Evolutionary conservation across 371 early-diverging fungal genomes (phyloP).

Genomic region (Dinochytrium kinnereticum): DNA sequence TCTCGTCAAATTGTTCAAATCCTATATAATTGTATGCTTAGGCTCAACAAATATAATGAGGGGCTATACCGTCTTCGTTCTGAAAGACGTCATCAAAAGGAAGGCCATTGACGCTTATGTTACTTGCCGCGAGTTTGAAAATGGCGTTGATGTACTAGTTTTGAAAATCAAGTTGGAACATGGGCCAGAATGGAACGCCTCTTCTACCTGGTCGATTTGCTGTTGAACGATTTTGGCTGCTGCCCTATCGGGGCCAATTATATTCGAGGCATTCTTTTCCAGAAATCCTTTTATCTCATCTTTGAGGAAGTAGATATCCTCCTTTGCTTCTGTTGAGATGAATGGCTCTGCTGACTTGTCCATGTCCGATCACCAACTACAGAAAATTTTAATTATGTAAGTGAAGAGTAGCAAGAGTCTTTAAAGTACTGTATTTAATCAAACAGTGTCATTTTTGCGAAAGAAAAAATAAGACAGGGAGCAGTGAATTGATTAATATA

Average conservation of each 20-base stretch:
- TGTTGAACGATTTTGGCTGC: neutral
- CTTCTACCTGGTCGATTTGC: neutral
- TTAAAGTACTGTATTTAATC: too few relatives aligned
- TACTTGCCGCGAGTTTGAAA: neutral
- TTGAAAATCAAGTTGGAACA: neutral
- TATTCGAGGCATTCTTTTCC: neutral
- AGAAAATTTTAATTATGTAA: too few relatives aligned
- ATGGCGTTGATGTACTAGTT: neutral
- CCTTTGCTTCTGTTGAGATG: neutral
- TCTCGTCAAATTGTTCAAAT: slow-evolving; percentile 15
- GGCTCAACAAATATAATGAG: neutral
- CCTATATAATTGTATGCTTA: neutral
- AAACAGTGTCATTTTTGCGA: too few relatives aligned
- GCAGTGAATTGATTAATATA: too few relatives aligned
- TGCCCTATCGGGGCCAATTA: neutral
- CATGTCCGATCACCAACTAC: too few relatives aligned
- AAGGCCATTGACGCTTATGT: slow-evolving; percentile 12
- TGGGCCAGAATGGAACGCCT: neutral
- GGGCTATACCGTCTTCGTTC: neutral
- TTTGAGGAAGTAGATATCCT: neutral
- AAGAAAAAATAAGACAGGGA: too few relatives aligned
- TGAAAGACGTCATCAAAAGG: slow-evolving; percentile 12
- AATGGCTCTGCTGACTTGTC: slow-evolving; percentile 4
- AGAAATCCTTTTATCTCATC: neutral
- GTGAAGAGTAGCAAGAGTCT: too few relatives aligned